Percentiles rank a stretch among this genome's conserved stretches.
Evolutionary conservation across 805 yeast species (phyloP).

Genomic region (Candida koratica): DNA sequence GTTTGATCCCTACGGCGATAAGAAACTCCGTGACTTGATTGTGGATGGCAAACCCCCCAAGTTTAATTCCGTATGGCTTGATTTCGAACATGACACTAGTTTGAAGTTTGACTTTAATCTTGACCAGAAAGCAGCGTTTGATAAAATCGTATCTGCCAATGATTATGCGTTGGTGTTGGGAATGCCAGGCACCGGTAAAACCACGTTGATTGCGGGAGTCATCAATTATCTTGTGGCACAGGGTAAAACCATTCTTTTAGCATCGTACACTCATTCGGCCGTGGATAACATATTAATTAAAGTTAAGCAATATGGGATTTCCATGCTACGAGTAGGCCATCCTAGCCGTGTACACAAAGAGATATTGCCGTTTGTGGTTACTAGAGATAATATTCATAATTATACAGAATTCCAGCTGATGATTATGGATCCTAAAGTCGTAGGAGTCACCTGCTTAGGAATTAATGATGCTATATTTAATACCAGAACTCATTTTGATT

Average conservation of each 20-base stretch:
- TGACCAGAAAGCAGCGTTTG: constrained; percentile 71
- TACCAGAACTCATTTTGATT: constrained; percentile 63
- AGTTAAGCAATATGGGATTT: constrained; percentile 36
- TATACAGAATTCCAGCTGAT: constrained; percentile 45
- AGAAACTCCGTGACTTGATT: constrained; percentile 41
- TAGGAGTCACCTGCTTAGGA: constrained; percentile 87
- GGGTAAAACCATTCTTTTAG: constrained; percentile 66
- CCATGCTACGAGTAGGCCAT: constrained; percentile 66
- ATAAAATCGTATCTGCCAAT: constrained; percentile 55
- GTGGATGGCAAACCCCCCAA: constrained; percentile 53
- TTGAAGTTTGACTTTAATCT: constrained; percentile 45
- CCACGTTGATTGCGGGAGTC: constrained; percentile 72
- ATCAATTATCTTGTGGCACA: constrained; percentile 56
- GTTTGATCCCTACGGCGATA: constrained; percentile 51
- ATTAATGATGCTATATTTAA: constrained; percentile 59
- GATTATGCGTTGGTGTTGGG: constrained; percentile 85
- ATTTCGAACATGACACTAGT: not conserved
- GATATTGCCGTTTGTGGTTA: constrained; percentile 51
- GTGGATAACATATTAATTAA: constrained; percentile 89
- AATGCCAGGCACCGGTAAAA: constrained; percentile 92
- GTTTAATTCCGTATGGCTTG: constrained; percentile 26
- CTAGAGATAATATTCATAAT: constrained; percentile 28
- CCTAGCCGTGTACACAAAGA: constrained; percentile 57
- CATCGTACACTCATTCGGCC: constrained; percentile 93
- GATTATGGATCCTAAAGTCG: constrained; percentile 60